Percentiles rank a stretch among this genome's conserved stretches.
Evolutionary conservation across 2,329 filamentous ascomycete species (phyloP).

Genomic region (Colletotrichum echinochloae): DNA sequence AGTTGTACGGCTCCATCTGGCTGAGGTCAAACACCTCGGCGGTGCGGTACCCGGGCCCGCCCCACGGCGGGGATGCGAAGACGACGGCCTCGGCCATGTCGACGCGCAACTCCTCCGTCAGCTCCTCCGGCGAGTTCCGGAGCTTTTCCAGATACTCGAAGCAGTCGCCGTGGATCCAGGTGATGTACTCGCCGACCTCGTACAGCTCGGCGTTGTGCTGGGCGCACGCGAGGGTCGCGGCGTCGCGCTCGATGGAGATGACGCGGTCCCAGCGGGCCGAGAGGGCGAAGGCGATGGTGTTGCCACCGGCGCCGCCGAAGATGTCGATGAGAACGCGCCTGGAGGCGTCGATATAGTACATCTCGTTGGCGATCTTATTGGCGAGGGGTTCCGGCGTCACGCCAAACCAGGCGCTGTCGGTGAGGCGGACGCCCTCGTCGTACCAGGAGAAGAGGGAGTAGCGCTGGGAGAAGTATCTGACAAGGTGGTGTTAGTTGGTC

Average conservation of each 20-base stretch:
- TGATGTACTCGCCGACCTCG: constrained; percentile 78
- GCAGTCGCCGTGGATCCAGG: constrained; percentile 88
- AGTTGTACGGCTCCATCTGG: constrained; percentile 88
- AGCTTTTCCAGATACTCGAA: constrained; percentile 76
- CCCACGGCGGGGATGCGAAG: constrained; percentile 72
- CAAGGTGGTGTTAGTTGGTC: not conserved
- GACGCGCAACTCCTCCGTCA: constrained; percentile 56
- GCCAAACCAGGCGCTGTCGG: constrained; percentile 95
- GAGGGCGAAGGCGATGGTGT: constrained; percentile 92
- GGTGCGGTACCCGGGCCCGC: constrained; percentile 66
- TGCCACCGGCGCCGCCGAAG: constrained; percentile 93
- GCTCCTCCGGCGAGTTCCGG: constrained; percentile 50
- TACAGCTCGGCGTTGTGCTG: constrained; percentile 93
- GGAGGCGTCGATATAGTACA: constrained; percentile 65
- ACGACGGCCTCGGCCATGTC: constrained; percentile 58
- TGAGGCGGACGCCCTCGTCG: constrained; percentile 89
- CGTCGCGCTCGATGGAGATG: constrained; percentile 89
- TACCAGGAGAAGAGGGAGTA: constrained; percentile 90
- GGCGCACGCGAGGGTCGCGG: constrained; percentile 84
- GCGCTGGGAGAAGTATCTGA: constrained; percentile 90
- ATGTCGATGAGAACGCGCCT: constrained; percentile 83
- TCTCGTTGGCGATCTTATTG: constrained; percentile 81
- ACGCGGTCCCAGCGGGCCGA: constrained; percentile 83
- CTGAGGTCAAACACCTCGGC: constrained; percentile 83
- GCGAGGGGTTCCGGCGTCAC: constrained; percentile 95